Evolutionary conservation across 495 filamentous ascomycete genomes (phyloP), one percentile per base, ranked within the genome.

Genomic region (Cudoniella acicularis): DNA sequence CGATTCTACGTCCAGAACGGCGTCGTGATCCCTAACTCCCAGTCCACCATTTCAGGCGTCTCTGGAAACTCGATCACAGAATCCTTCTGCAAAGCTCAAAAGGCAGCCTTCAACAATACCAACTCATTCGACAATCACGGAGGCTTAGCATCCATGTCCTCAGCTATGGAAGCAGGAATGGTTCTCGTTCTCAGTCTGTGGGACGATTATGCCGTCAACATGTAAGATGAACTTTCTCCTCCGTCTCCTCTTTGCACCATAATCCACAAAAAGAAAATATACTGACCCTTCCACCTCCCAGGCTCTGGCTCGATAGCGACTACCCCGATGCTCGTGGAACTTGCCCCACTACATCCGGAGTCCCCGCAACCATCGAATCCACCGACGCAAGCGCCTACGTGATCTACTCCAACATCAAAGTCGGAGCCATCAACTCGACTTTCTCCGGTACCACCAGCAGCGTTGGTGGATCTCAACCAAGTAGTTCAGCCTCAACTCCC

Each of bases 271-370:
- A n/a, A n/a, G n/a, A n/a, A n/a, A n/a, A n/a, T n/a, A n/a, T n/a
- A n/a, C n/a, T n/a, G n/a, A n/a, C n/a, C n/a, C n/a, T n/a, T n/a
- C n/a, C n/a, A n/a, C n/a, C n/a, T n/a, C n/a, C n/a, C n/a, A n/a
- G n/a, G 89, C 79, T 88, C 63, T 92, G 90, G 90, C 84, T 94
- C 66, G 89, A 92, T 77, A 84, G 83, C 68, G 80, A 74, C 72
- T 91, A 85, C 77, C 90, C 89, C 20, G 43, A 17, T 54, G 79
- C 77, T 64, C 87, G 89, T 72, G 89, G 89, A 49, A 77, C 79
- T 62, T 92, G 89, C 73, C 52, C 79, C 43, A 78, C 73, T 56
- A 72, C 71, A 70, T 83, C 81, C 30, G 87, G 87, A 56, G 75
- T 74, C 20, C 86, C 87, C 21, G 56, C 64, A 17, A 79, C 81